A percentile compares a stretch with the other conserved stretches of the same genome.
phyloP scores from a whole-genome alignment of 805 yeast genomes.

The Cyberlindnera meyerae region DNA sequence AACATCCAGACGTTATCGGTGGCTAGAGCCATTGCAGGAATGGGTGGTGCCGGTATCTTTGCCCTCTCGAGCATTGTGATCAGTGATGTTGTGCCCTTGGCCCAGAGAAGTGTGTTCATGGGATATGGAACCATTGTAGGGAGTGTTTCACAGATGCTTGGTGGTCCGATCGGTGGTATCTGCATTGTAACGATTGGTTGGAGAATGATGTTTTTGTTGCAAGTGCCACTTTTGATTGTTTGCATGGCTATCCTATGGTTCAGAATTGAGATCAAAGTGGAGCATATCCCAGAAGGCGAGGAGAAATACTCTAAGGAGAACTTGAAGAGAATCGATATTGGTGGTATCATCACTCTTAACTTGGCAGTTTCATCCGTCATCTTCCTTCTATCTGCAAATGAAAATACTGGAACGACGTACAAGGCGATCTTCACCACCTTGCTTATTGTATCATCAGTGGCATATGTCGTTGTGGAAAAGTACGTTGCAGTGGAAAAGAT shows the following conservation, averaged over 20 bases:
- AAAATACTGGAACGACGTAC: slow-evolving; percentile 10
- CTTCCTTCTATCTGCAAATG: slow-evolving; percentile 29
- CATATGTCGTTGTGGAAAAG: slow-evolving; percentile 32
- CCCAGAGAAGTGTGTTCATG: slow-evolving; percentile 49
- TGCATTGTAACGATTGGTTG: slow-evolving; percentile 37
- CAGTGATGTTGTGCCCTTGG: slow-evolving; percentile 50
- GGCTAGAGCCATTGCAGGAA: slow-evolving; percentile 52
- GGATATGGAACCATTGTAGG: slow-evolving; percentile 42
- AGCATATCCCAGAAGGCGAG: slow-evolving; percentile 25
- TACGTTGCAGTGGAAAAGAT: slow-evolving; percentile 35
- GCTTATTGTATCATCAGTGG: slow-evolving; percentile 13
- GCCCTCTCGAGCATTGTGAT: slow-evolving; percentile 48
- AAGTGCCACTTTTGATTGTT: slow-evolving; percentile 33
- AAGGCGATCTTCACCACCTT: slow-evolving; percentile 11
- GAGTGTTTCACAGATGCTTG: slow-evolving; percentile 37
- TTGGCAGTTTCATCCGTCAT: slow-evolving; percentile 31
- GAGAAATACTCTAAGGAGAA: slow-evolving; percentile 30
- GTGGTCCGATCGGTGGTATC: slow-evolving; percentile 41
- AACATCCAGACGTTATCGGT: slow-evolving; percentile 41
- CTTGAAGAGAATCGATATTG: slow-evolving; percentile 34
- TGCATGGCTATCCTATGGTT: slow-evolving; percentile 19
- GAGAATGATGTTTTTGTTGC: slow-evolving; percentile 40
- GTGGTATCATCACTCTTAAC: slow-evolving; percentile 36
- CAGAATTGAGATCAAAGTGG: slow-evolving; percentile 30
- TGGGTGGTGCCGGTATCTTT: slow-evolving; percentile 54